Conservation (phyloP, 495 filamentous ascomycete species). For the Rhypophila decipiens region DNA sequence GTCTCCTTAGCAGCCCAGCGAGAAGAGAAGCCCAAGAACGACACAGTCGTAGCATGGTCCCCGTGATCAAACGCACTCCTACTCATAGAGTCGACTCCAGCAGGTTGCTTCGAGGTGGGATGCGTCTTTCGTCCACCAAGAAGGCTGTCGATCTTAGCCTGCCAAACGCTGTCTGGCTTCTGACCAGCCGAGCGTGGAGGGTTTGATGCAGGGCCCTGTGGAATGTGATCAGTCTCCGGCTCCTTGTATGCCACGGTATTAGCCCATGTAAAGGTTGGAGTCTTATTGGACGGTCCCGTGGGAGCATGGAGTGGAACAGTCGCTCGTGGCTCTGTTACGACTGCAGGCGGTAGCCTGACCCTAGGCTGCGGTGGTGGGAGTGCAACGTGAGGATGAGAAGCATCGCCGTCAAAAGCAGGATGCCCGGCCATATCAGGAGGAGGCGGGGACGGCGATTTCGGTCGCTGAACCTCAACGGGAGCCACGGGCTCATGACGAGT, state of each 20-base stretch:
- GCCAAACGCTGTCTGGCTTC: conserved; percentile 46
- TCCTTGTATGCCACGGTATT: conserved; percentile 17
- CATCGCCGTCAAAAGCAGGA: conserved; percentile 64
- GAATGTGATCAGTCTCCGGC: conserved; percentile 3
- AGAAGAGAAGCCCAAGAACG: conserved; percentile 28
- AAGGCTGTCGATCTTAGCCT: conserved; percentile 67
- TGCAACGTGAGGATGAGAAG: conserved; percentile 58
- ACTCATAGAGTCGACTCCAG: conserved; percentile 50
- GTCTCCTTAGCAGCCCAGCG: conserved; percentile 7
- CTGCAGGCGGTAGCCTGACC: conserved; percentile 62
- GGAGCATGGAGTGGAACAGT: background rate
- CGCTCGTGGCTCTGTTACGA: background rate
- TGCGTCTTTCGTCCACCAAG: conserved; percentile 53
- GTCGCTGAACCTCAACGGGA: conserved; percentile 11
- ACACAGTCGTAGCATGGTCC: conserved; percentile 42
- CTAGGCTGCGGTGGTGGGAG: conserved; percentile 62
- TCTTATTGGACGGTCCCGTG: conserved; percentile 4
- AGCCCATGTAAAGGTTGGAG: conserved; percentile 22
- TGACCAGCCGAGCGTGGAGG: background rate
- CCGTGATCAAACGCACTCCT: conserved; percentile 55
- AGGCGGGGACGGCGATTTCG: conserved; percentile 59
- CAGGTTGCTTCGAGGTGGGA: conserved; percentile 42
- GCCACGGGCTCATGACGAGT: conserved; percentile 21
- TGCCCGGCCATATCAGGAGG: conserved; percentile 66
- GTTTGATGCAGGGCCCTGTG: background rate